A percentile compares a stretch with the other conserved stretches of the same genome.
Evolutionary conservation across 177 flowering plant species (phyloP).

Genomic region (Vitis hybrid): DNA sequence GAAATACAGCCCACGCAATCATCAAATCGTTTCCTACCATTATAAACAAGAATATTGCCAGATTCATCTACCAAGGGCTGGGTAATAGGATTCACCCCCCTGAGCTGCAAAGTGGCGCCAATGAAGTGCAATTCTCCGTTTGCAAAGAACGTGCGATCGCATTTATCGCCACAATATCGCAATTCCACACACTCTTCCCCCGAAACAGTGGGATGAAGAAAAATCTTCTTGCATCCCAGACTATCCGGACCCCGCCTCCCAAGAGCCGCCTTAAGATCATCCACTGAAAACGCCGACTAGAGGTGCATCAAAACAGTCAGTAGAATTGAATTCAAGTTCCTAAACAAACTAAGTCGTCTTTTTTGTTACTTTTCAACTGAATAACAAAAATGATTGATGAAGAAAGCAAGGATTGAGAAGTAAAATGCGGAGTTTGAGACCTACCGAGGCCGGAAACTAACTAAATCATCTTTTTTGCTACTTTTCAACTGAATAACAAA

Average conservation of each 20-base stretch:
- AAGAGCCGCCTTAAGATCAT: conserved; percentile 61
- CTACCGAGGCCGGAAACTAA: too few species aligned
- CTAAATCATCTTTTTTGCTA: too few species aligned
- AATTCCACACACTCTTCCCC: too few species aligned
- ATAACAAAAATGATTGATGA: neutral
- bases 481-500: too few species aligned
- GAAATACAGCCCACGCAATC: neutral
- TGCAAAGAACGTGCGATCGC: conserved; percentile 1
- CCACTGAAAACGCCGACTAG: conserved; percentile 41
- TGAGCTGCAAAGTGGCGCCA: conserved; percentile 86
- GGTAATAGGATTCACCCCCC: conserved; percentile 58
- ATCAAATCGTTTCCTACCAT: conserved; percentile 43
- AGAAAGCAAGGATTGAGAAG: neutral
- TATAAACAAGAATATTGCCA: conserved; percentile 82
- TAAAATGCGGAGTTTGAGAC: neutral
- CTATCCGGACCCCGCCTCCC: conserved; percentile 90
- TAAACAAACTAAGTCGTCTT: too few species aligned
- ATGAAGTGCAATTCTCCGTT: conserved; percentile 50
- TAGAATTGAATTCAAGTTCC: neutral
- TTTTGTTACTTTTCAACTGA: too few species aligned
- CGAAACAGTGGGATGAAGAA: conserved; percentile 21
- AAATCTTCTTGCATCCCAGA: conserved; percentile 56
- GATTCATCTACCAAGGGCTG: conserved; percentile 78
- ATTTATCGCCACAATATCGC: too few species aligned
- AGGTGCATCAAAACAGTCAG: conserved; percentile 6